Base-by-base conservation (phyloP, 495 filamentous ascomycete genomes). In the Venustampulla echinocandica region DNA sequence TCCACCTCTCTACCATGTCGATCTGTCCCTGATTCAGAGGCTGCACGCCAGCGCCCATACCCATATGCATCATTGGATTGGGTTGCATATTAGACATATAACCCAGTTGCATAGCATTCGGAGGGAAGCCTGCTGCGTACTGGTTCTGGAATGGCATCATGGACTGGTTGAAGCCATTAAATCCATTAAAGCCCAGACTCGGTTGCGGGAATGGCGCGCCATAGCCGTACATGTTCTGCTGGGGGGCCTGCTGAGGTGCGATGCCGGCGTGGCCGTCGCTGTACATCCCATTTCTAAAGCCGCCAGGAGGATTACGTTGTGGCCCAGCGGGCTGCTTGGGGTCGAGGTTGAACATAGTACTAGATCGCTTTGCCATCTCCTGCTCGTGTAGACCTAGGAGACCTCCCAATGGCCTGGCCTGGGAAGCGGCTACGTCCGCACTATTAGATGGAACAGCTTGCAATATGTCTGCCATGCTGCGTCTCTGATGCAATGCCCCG, bases 1-100 rank as follows among this genome's bases (percentile, higher is more conserved):
- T 77, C 90, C 90, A 97, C 47, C 82, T 75, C 65, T 97, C 88
- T 56, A 97, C 88, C 67, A 85, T 76, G 43, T 85, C 85, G 57
- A 78, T 73, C 59, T 85, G 84, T 24, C 65, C 69, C n/a, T 70
- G 66, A 42, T 79, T 73, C 48, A 74, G 67, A 22, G 52, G 65
- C 58, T 64, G 55, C 47, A 54, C 61, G 49, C 58, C 59, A 56
- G 58, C 58, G 14, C 59, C 67, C 54, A 66, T 60, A 22, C 59
- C 67, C 54, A 67, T 61, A 20, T 42, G 42, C 53, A 60, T 55
- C 34, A 59, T 58, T 17, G 49, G 47, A 30, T 47, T 54, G 13
- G 44, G 17, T 17, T 46, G 30, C 49, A 54, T 37, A 18, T 58
- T 44, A 40, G 62, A 65, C 53, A 64, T 60, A 19, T 58, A 61